Evolutionary conservation across 208 protist genomes (phyloP), one percentile per base, ranked within the genome.

Genomic region (Balamuthia mandrillaris): DNA sequence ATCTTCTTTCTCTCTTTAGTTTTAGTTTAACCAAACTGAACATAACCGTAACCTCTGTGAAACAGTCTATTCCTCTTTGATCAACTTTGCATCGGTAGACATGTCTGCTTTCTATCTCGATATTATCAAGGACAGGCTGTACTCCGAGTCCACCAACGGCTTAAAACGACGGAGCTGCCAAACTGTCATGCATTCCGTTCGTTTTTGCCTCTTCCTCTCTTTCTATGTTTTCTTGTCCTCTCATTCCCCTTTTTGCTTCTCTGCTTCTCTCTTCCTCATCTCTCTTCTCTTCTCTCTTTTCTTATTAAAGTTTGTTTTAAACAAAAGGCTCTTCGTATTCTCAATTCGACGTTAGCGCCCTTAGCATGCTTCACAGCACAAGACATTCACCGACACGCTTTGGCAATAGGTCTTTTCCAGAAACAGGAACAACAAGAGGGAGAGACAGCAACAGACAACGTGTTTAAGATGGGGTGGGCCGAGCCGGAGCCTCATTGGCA

Each of bases 51-150:
- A 7, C 1, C 0, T 82, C 29, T 52, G 12, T 79, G 31, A 49
- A 31, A 51, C 42, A 39, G 86, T 81, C 5, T 56, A 54, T 1
- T 14, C 33, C 5, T 56, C 63, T 6, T 33, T 89, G 0, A 41
- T 84, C 2, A 86, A 84, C 45, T 91, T 92, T 29, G 58, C 63
- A 3, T 42, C 31, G 14, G 68, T 74, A 29, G 88, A 95, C 39
- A 88, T 94, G 0, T 94, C 93, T 35, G 77, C 86, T 12, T 95
- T 96, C 72, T 96, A 96, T 87, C 92, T 96, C 7, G 92, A 95
- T 37, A 21, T 89, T 1, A 61, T 86, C 61, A 95, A 95, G 72
- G 90, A 93, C 65, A 54, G 89, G n/a, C 88, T 96, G 1, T 96
- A 96, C 85, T 84, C 85, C 7, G 84, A 89, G 0, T 41, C 63